Conservation (phyloP, 2,329 filamentous ascomycete species). For the Diaporthe aspalathi region DNA sequence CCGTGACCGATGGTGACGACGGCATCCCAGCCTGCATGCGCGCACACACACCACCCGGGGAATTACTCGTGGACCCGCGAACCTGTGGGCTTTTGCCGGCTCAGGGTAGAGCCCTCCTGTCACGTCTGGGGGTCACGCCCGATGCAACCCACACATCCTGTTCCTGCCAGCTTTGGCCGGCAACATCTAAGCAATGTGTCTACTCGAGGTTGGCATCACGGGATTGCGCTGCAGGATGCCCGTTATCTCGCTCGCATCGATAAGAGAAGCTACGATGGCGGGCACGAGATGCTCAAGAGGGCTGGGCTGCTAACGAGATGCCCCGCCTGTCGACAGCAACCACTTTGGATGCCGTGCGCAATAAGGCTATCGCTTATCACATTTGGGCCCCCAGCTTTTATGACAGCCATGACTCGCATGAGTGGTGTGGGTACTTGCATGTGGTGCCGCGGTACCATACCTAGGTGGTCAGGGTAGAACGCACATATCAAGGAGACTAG, state of each 20-base stretch:
- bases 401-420: conserved; percentile 29
- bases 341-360: not conserved
- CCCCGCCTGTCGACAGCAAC: not conserved
- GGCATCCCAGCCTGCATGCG: conserved; percentile 12
- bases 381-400: conserved; percentile 23
- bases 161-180: not conserved
- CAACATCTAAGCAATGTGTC: conserved; percentile 1
- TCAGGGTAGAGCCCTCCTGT: conserved; percentile 27
- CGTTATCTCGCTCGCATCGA: not conserved
- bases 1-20: conserved; percentile 12
- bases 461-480: too few species aligned
- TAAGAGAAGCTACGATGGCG: too few species aligned
- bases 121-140: conserved; percentile 27
- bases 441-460: conserved; percentile 7
- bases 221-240: not conserved
- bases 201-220: not conserved
- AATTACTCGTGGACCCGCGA: conserved; percentile 26
- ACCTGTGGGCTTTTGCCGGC: conserved; percentile 28
- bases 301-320: not conserved
- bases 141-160: conserved; percentile 19
- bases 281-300: not conserved
- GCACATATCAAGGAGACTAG: conserved; percentile 10
- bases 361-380: conserved; percentile 25
- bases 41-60: not conserved
- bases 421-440: conserved; percentile 22